These are phyloP conservation scores for Bonnemaisonia californica DNA, from an alignment of 31 red algal genomes.

Conservation along the genomic window DNA sequence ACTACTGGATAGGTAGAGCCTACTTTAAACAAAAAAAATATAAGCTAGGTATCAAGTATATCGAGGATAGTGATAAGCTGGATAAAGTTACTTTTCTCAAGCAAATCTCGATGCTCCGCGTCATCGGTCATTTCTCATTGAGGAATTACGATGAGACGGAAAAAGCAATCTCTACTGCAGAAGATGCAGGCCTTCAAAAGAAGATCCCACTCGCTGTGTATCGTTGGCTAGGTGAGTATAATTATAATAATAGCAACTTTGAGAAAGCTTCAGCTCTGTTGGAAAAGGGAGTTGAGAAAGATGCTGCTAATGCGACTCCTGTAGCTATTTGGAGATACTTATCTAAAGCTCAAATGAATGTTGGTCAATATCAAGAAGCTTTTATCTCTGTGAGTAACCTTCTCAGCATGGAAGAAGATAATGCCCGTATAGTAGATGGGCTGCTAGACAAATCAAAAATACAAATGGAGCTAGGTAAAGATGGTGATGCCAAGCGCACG, in stretches of 20 bases:
- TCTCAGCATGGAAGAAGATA: constrained; percentile 15
- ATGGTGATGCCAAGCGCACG: not conserved
- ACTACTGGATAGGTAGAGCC: constrained; percentile 15
- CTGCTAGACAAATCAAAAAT: constrained; percentile 1
- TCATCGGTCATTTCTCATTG: not conserved
- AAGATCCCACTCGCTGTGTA: not conserved
- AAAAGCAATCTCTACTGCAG: not conserved
- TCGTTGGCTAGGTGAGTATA: not conserved
- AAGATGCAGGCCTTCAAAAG: not conserved
- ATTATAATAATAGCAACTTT: not conserved
- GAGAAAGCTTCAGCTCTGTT: not conserved
- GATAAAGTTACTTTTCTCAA: not conserved
- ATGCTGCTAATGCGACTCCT: not conserved
- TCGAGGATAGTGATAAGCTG: not conserved
- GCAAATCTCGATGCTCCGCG: not conserved
- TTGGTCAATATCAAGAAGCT: constrained; percentile 7
- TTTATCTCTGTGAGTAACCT: constrained; percentile 3
- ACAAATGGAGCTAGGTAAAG: not conserved
- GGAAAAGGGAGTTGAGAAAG: not conserved
- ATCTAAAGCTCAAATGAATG: not conserved
- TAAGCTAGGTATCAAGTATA: not conserved
- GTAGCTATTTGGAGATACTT: constrained; percentile 4
- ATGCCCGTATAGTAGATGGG: not conserved
- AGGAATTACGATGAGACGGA: not conserved
- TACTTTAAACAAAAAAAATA: constrained; percentile 6